Evolutionary conservation across 2,329 filamentous ascomycete species (phyloP), one percentile per base, ranked within the genome.

Genomic region (Colletotrichum camelliae): DNA sequence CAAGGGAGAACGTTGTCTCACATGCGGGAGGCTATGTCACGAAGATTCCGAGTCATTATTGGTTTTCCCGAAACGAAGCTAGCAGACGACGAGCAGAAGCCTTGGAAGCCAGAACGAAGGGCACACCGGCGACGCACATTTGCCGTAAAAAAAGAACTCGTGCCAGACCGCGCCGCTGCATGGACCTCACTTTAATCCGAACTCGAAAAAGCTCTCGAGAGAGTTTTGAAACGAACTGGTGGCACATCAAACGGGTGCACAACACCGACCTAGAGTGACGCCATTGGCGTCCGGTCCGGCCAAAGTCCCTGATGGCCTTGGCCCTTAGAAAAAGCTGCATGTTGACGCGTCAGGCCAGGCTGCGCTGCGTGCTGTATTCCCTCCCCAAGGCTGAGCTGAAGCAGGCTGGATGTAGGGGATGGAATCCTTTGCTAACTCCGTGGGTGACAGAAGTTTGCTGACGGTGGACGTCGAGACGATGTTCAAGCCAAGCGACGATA

Each of bases 181-280:
- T 74, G 48, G 60, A 66, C 67, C 67, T 71, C 48, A 39, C 60
- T 61, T 61, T 61, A 57, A 74, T 58, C 43, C 60, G 33, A 58
- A 33, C 43, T 52, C 65, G 24, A 37, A 58, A n/a, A 7, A 10
- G 62, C 35, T 27, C 5, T 18, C 16, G 33, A 9, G 33, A 9
- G 35, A 21, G 9, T 24, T 52, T 72, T 37, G 68, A 75, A 74
- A 74, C 72, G 52, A 72, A 66, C 72, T 27, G 31, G 62, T 62
- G 61, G 33, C 61, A 65, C 64, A 67, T 37, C 61, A 64, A 64
- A 58, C 31, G 31, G 33, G 33, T 66, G 58, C 31, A 57, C 43
- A 52, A 57, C 39, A 29, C 52, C 35, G 58, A 33, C 43, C 27
- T 33, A 7, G 48, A 10, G 60, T 65, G 72, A 74, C 67, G 72